Conservation (phyloP, 306 rosid genomes). For the Boehmeria nivea region DNA sequence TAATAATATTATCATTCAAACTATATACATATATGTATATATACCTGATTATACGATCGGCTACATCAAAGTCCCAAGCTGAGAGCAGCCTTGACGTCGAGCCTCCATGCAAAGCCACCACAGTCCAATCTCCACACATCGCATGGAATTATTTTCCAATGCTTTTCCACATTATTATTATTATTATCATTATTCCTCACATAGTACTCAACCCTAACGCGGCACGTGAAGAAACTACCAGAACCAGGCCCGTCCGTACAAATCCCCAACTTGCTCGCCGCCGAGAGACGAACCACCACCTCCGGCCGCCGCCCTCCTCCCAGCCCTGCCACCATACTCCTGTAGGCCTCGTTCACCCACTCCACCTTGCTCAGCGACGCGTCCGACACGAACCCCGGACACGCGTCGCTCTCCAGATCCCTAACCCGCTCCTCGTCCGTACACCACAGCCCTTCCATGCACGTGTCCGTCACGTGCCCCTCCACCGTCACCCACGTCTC, state of each 20-base stretch:
- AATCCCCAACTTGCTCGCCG: background rate
- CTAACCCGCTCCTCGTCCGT: slow-evolving; percentile 39
- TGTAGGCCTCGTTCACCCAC: slow-evolving; percentile 53
- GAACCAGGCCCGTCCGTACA: background rate
- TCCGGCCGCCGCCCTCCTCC: background rate
- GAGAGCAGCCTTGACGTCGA: slow-evolving; percentile 67
- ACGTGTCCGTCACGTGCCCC: slow-evolving; percentile 39
- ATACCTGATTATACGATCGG: slow-evolving; percentile 44
- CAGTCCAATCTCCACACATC: slow-evolving; percentile 66
- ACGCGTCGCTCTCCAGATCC: slow-evolving; percentile 47
- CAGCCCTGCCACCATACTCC: slow-evolving; percentile 25
- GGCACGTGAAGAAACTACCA: slow-evolving; percentile 61
- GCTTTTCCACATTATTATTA: slow-evolving; percentile 28
- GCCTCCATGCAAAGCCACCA: slow-evolving; percentile 72
- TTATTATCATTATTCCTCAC: slow-evolving; percentile 21
- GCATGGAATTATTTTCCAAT: slow-evolving; percentile 60
- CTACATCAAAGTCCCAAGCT: slow-evolving; percentile 51
- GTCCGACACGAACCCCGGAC: slow-evolving; percentile 58
- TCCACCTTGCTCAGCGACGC: slow-evolving; percentile 21
- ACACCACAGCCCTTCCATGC: slow-evolving; percentile 46
- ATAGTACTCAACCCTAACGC: slow-evolving; percentile 52
- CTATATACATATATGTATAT: background rate
- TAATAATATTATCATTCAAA: background rate
- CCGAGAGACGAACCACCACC: slow-evolving; percentile 14
- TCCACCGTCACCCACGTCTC: slow-evolving; percentile 59